Evolutionary conservation across 306 rosid genomes (phyloP).

Genomic region (Ceratonia siliqua): DNA sequence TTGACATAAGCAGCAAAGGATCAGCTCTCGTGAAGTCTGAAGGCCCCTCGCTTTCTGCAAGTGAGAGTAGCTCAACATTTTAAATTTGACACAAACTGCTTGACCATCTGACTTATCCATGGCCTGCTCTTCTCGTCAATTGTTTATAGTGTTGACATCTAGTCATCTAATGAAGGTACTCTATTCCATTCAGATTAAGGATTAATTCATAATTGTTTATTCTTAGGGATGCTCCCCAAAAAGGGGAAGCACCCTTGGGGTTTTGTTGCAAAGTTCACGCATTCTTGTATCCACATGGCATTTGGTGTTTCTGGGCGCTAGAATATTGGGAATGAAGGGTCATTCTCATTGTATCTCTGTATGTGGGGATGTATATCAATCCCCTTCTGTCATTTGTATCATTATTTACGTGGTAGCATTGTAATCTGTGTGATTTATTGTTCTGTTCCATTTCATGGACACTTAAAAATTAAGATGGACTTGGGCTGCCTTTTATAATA

Average conservation of each 20-base stretch:
- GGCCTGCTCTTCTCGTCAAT: constrained; percentile 45
- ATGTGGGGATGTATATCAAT: constrained; percentile 40
- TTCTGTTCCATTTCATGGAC: constrained; percentile 45
- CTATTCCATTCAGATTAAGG: constrained; percentile 47
- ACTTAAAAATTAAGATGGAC: constrained; percentile 36
- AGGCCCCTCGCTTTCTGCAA: constrained; percentile 84
- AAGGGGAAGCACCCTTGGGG: constrained; percentile 50
- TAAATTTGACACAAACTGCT: constrained; percentile 58
- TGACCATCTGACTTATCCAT: constrained; percentile 74
- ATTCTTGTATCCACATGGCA: constrained; percentile 41
- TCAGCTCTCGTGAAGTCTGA: constrained; percentile 68
- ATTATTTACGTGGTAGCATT: constrained; percentile 43
- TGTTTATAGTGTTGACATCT: constrained; percentile 77
- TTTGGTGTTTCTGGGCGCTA: constrained; percentile 52
- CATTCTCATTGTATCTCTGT: constrained; percentile 49
- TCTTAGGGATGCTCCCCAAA: constrained; percentile 63
- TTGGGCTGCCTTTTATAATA: constrained; percentile 21
- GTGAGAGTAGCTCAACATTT: constrained; percentile 86
- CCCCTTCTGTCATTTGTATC: constrained; percentile 47
- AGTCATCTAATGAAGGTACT: constrained; percentile 58
- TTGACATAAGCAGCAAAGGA: constrained; percentile 79
- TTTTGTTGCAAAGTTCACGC: constrained; percentile 40
- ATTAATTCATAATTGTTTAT: constrained; percentile 61
- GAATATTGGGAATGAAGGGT: constrained; percentile 59
- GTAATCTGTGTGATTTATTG: constrained; percentile 48